Evolutionary conservation across 257 asterid genomes (phyloP), one percentile per base, ranked within the genome.

Genomic region (Solanum chmielewskii): DNA sequence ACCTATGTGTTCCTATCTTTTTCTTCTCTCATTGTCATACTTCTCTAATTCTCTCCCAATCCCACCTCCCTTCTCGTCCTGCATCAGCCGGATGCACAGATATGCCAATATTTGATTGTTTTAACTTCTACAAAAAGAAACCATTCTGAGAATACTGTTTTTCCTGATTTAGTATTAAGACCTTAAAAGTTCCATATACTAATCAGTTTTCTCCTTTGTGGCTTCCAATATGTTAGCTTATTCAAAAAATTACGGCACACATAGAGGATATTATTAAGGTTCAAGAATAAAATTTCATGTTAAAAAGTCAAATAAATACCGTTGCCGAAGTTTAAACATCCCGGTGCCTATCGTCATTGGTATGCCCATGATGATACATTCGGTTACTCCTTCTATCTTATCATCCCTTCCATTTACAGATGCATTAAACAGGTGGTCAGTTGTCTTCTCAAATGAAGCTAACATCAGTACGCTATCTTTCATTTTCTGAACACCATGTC

Each of bases 331-430:
- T 93, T 97, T 95, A 89, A 97, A 92, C 93, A 94, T 95, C 60
- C 99, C 99, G 2, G 99, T 97, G 87, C 98, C 99, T 45, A 94
- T 45, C 88, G 70, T 96, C 94, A 94, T 93, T 29, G 98, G 98
- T 90, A 93, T 92, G 45, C 99, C 99, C 98, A 95, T 93, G 69
- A 97, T 97, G 90, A 97, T 94, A 92, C 98, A 92, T 89, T 97
- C 98, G 84, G 93, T 93, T 41, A 97, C 98, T 87, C 99, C 99
- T 91, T 94, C 98, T 86, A 97, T 97, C 89, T 86, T 95, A 87
- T 97, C 99, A 70, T 90, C 94, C 90, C 94, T 91, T 87, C 99
- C 98, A 75, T 88, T 92, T 59, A 92, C 98, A 25, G 99, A 92
- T 78, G 98, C 99, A 89, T 92, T 93, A 90, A 97, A 97, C 83